Evolutionary conservation across 73 alveolate genomes (phyloP), one percentile per base, ranked within the genome.

Genomic region (Diophrys sp.): DNA sequence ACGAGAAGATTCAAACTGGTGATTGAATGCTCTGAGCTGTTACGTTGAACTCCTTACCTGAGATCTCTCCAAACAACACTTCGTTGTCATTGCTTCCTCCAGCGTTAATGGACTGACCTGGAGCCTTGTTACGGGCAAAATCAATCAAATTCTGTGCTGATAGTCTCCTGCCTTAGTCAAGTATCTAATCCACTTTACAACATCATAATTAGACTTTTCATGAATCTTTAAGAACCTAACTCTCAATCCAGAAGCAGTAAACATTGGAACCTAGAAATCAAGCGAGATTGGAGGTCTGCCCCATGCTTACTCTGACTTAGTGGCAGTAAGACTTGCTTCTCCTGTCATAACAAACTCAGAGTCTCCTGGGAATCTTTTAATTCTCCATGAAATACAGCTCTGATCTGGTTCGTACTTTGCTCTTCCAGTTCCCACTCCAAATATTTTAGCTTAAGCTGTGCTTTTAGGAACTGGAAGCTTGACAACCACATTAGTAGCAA

Each of bases 241-340:
- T 90, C 99, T 94, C 67, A 96, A 83, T 27, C 99, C 99, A 81
- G 96, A 81, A 2, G 98, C 98, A 30, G 99, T 96, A 74, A 96
- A 96, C 98, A 95, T 94, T 30, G 99, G 99, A 29, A 96, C 98
- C 75, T 95, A 85, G 93, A 96, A 96, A 29, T 96, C 98, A 54
- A 96, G 80, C 26, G 96, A 70, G 54, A 96, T 92, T 44, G 99
- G 99, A 54, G 99, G 98, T 74, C 93, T 88, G 54, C 75, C 79
- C 99, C 99, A 96, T 29, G 90, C 93, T 70, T 94, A 84, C 34
- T 87, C 93, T 44, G 31, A 56, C 31, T 96, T 88, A 18, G 93
- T 86, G 78, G 80, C 85, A 23, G 94, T 91, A 27, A 89, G 80
- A 1, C 71, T 73, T n/a, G 82, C 90, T 79, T 88, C 95, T 62